These are phyloP conservation scores for Fusarium sp. DNA, from an alignment of 2,329 filamentous ascomycete species.

Conservation along the genomic window DNA sequence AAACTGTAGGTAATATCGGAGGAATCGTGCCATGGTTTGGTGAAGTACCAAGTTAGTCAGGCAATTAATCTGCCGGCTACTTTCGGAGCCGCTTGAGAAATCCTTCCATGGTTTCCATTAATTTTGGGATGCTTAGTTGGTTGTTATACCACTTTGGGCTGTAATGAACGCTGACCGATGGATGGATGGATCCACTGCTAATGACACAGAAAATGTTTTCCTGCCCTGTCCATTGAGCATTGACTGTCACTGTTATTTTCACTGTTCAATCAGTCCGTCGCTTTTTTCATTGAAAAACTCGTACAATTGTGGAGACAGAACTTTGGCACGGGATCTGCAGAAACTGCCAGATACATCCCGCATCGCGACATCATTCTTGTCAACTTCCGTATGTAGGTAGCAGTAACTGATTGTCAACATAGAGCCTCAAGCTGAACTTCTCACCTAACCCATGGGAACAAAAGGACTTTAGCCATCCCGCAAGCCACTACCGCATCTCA, in stretches of 20 bases:
- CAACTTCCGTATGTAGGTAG: background rate
- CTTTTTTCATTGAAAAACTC: background rate
- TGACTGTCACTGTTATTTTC: background rate
- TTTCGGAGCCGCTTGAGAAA: constrained; percentile 1
- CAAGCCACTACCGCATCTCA: constrained; percentile 10
- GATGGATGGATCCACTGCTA: constrained; percentile 8
- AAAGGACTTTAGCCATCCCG: background rate
- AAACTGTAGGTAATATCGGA: background rate
- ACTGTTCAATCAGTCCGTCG: background rate
- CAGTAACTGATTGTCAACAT: background rate
- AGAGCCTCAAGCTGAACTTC: constrained; percentile 4
- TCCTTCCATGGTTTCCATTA: background rate
- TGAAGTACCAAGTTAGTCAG: constrained; percentile 1
- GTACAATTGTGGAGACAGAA: constrained; percentile 8
- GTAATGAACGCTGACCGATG: background rate
- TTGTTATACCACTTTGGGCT: constrained; percentile 14
- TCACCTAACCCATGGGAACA: background rate
- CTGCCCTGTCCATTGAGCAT: background rate
- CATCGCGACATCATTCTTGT: background rate
- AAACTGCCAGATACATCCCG: background rate
- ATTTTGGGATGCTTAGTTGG: background rate
- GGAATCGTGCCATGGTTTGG: background rate
- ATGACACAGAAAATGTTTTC: constrained; percentile 3
- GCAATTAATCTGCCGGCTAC: constrained; percentile 1
- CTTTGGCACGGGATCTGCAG: background rate